These are phyloP conservation scores for Amaranthus palmeri DNA, from an alignment of 148 eudicot genomes.

Conservation along the genomic window DNA sequence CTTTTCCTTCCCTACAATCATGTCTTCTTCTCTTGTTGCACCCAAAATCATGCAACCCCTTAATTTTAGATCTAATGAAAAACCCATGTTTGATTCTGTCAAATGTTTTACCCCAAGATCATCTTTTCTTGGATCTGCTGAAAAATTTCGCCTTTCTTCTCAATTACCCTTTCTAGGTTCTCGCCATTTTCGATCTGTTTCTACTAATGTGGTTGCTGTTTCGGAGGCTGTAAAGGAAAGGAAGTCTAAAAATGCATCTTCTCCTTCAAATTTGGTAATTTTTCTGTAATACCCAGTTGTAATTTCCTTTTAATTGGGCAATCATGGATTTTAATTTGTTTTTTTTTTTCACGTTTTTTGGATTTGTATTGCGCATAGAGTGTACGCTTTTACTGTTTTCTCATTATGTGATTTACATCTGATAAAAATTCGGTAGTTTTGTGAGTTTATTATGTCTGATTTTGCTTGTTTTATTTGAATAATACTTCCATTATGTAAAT, in stretches of 20 bases:
- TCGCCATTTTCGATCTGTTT: slow-evolving; percentile 26
- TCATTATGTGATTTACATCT: not conserved
- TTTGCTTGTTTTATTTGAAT: slow-evolving; percentile 1
- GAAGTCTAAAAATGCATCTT: slow-evolving; percentile 33
- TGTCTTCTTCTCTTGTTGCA: slow-evolving; percentile 33
- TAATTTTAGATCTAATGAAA: slow-evolving; percentile 44
- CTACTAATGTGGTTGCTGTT: slow-evolving; percentile 37
- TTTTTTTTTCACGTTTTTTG: not conserved
- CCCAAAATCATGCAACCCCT: slow-evolving; percentile 45
- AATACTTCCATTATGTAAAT: not conserved
- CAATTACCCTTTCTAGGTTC: slow-evolving; percentile 17
- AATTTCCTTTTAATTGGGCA: not conserved
- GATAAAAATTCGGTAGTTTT: not conserved
- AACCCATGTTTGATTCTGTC: slow-evolving; percentile 26
- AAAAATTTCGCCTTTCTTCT: slow-evolving; percentile 24
- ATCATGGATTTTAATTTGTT: not conserved
- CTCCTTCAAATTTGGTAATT: slow-evolving; percentile 56
- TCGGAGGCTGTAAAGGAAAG: slow-evolving; percentile 62
- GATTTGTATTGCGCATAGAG: not conserved
- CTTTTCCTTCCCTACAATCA: not conserved
- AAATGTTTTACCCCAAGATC: slow-evolving; percentile 15
- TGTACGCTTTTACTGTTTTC: not conserved
- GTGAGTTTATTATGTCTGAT: not conserved
- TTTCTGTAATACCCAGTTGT: not conserved
- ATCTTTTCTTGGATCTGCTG: slow-evolving; percentile 41